A percentile compares a stretch with the other conserved stretches of the same genome.
Evolutionary conservation across 768 basidiomycete species (phyloP).

Genomic region (Inosperma sp.): DNA sequence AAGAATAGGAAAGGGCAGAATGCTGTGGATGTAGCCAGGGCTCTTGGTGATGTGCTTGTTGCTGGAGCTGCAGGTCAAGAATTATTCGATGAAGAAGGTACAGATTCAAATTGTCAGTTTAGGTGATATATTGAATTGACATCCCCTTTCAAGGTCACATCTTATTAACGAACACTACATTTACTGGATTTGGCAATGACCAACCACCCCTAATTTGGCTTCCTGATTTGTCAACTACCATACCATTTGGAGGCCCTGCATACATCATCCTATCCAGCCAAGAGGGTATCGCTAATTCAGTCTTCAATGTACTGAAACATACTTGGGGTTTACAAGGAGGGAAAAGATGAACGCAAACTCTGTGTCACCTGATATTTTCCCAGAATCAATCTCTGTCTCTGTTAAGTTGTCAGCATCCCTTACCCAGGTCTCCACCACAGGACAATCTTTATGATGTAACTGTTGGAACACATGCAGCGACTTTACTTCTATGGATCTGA

Average conservation of each 20-base stretch:
- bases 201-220: slow-evolving; percentile 40
- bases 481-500: too few species aligned
- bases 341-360: too few species aligned
- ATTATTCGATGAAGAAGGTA: slow-evolving; percentile 78
- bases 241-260: slow-evolving; percentile 70
- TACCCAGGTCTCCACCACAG: too few species aligned
- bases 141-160: slow-evolving; percentile 50
- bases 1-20: slow-evolving; percentile 71
- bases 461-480: too few species aligned
- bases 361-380: too few species aligned
- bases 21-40: slow-evolving; percentile 65
- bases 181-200: slow-evolving; percentile 37
- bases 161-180: slow-evolving; percentile 58
- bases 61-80: slow-evolving; percentile 78
- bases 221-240: slow-evolving; percentile 61
- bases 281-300: slow-evolving; percentile 75
- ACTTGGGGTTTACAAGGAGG: slow-evolving; percentile 60
- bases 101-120: slow-evolving; percentile 13
- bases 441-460: too few species aligned
- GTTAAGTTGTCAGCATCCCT: too few species aligned
- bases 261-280: slow-evolving; percentile 68
- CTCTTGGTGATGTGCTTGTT: slow-evolving; percentile 61
- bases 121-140: slow-evolving; percentile 7
- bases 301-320: slow-evolving; percentile 70
- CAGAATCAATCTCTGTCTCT: too few species aligned